Percentiles rank a stretch among this genome's conserved stretches.
These are phyloP conservation scores for Agaricus subrufescens DNA, from an alignment of 768 basidiomycete species.

Conservation along the genomic window DNA sequence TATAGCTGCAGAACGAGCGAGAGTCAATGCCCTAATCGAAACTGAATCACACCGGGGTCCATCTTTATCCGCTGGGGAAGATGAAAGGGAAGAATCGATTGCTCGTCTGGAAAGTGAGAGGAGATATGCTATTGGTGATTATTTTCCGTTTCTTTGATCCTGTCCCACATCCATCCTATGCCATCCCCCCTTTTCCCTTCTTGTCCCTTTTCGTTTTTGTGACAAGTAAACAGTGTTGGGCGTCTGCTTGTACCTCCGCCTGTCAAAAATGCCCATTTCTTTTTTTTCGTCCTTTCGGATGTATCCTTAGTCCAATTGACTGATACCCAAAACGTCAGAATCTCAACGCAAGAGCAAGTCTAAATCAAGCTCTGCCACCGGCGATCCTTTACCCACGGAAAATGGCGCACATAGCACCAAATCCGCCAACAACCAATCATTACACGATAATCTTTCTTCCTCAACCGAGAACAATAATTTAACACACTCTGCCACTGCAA, in stretches of 20 bases:
- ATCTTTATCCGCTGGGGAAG: neutral
- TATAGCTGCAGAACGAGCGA: constrained; percentile 64
- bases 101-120: neutral
- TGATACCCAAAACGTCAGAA: constrained; percentile 6
- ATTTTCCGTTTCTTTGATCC: constrained; percentile 7
- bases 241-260: neutral
- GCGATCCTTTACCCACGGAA: neutral
- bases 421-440: neutral
- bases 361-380: neutral
- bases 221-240: neutral
- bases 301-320: neutral
- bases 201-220: neutral
- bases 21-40: constrained; percentile 44
- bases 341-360: neutral
- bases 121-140: constrained; percentile 9
- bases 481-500: neutral
- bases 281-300: neutral
- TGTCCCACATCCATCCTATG: neutral
- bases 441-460: neutral
- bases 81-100: neutral
- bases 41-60: constrained; percentile 18
- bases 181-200: neutral
- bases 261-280: neutral
- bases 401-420: neutral
- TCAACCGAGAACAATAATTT: neutral